phyloP scores from a whole-genome alignment of 768 basidiomycete species.

The Termitomyces sp. region DNA sequence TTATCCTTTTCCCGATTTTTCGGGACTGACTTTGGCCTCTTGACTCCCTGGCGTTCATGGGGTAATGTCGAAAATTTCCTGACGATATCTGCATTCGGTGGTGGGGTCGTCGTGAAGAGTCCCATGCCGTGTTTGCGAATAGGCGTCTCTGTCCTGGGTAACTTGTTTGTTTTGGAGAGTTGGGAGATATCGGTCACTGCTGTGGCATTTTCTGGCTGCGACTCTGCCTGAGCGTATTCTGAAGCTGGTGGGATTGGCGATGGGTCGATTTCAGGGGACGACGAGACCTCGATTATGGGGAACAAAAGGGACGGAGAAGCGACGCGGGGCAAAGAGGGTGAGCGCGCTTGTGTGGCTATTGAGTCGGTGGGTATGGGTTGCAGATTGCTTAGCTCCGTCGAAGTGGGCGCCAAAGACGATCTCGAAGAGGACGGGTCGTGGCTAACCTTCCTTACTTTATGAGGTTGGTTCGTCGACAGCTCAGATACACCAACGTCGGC shows the following conservation, averaged over 20 bases:
- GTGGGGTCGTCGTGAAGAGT: slow-evolving; percentile 5
- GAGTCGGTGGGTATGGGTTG: background rate
- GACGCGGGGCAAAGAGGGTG: background rate
- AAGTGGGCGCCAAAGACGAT: background rate
- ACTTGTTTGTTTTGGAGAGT: background rate
- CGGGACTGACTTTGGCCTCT: too few species aligned
- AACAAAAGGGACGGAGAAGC: background rate
- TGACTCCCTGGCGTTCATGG: background rate
- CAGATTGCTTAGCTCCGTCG: background rate
- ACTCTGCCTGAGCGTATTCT: background rate
- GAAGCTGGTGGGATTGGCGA: background rate
- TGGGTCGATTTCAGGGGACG: background rate
- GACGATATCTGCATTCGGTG: background rate
- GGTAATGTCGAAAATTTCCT: background rate
- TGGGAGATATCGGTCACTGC: background rate
- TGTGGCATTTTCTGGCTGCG: too few species aligned
- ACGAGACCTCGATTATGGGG: background rate
- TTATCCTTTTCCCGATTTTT: background rate
- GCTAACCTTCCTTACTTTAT: slow-evolving; percentile 12
- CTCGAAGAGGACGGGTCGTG: slow-evolving; percentile 7
- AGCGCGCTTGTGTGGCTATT: background rate
- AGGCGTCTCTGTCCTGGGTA: background rate
- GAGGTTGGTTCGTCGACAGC: background rate
- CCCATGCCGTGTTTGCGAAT: slow-evolving; percentile 7
- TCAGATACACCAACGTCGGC: slow-evolving; percentile 1